Evolutionary conservation across 2,329 filamentous ascomycete species (phyloP).

Genomic region (Verticillium albo-atrum): DNA sequence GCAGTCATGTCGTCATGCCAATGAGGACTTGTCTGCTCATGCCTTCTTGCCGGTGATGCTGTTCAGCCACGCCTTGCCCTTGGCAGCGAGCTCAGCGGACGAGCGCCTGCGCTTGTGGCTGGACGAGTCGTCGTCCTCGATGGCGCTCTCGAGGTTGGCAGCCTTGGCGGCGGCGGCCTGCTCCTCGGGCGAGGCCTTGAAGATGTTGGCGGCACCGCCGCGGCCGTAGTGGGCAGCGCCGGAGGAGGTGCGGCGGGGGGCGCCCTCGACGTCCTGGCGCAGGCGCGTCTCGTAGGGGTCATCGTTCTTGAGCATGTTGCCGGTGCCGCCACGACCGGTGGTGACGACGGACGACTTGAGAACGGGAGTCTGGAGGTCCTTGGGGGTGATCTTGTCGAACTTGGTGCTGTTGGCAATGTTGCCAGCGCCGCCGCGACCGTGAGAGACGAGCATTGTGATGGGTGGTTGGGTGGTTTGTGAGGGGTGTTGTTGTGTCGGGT

Average conservation of each 20-base stretch:
- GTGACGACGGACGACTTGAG: conserved; percentile 83
- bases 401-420: conserved; percentile 59
- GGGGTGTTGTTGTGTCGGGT: not conserved
- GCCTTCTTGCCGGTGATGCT: conserved; percentile 46
- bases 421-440: conserved; percentile 75
- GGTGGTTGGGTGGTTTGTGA: not conserved
- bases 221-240: conserved; percentile 64
- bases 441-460: conserved; percentile 48
- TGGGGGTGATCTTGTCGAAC: conserved; percentile 42
- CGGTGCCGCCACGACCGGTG: conserved; percentile 81
- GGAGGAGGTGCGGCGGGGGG: conserved; percentile 51
- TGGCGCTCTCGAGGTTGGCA: conserved; percentile 20
- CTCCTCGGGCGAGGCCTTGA: conserved; percentile 42
- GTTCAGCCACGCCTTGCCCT: conserved; percentile 44
- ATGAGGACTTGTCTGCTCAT: conserved; percentile 13
- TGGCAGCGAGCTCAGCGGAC: conserved; percentile 26
- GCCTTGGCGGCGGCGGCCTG: conserved; percentile 22
- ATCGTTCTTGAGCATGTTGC: conserved; percentile 77
- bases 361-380: conserved; percentile 74
- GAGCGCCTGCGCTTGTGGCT: conserved; percentile 8
- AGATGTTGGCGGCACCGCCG: conserved; percentile 71
- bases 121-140: conserved; percentile 21
- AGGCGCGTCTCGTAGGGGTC: conserved; percentile 70
- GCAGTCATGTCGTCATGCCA: not conserved
- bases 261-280: conserved; percentile 75